A percentile compares a stretch with the other conserved stretches of the same genome.
Evolutionary conservation across 2,329 filamentous ascomycete genomes (phyloP).

Genomic region (Cordyceps fumosorosea): DNA sequence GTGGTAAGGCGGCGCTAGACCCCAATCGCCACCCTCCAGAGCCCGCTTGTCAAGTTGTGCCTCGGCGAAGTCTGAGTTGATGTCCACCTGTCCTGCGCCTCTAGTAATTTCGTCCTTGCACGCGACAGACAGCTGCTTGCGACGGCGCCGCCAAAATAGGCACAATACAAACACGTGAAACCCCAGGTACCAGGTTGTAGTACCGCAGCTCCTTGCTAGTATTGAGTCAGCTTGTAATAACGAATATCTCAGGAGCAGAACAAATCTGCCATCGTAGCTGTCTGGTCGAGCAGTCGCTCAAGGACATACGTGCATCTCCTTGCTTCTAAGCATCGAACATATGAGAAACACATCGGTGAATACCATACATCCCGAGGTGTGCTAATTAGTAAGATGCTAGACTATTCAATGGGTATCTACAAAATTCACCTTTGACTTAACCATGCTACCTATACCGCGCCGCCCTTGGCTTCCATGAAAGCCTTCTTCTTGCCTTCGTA

Average conservation of each 20-base stretch:
- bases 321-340: too few relatives aligned
- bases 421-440: neutral
- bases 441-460: neutral
- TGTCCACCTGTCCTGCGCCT: neutral
- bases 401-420: neutral
- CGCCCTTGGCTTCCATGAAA: constrained; percentile 27
- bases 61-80: constrained; percentile 10
- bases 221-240: too few relatives aligned
- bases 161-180: neutral
- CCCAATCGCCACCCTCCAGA: constrained; percentile 4
- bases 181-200: too few relatives aligned
- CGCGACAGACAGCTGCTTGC: neutral
- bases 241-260: too few relatives aligned
- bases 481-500: constrained; percentile 43
- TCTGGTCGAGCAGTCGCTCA: too few relatives aligned
- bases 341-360: too few relatives aligned
- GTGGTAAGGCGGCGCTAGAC: neutral
- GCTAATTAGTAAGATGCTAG: too few relatives aligned
- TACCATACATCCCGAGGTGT: too few relatives aligned
- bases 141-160: too few relatives aligned
- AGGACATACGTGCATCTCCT: too few relatives aligned
- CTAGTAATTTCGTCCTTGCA: neutral
- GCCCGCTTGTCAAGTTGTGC: constrained; percentile 1
- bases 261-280: too few relatives aligned
- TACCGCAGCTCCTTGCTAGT: too few relatives aligned